phyloP scores from a whole-genome alignment of 371 early-diverging fungal species.

The Mortierella sp. region DNA sequence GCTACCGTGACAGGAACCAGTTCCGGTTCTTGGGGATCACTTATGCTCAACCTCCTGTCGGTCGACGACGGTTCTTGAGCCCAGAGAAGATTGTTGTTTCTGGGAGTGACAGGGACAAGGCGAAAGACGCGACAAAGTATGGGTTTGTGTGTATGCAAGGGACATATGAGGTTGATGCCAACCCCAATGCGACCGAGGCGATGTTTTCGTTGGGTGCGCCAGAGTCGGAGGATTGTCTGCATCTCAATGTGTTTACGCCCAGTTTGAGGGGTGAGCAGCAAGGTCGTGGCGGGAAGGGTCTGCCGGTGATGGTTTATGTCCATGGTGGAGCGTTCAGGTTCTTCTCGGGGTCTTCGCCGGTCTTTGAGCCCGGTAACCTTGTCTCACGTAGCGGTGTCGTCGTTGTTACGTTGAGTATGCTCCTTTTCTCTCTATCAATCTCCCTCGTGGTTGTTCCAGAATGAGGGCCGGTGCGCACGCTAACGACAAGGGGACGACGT shows the following conservation, averaged over 20 bases:
- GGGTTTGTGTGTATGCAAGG: slow-evolving; percentile 33
- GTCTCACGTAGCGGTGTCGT: slow-evolving; percentile 33
- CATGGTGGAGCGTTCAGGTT: slow-evolving; percentile 14
- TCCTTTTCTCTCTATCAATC: no score
- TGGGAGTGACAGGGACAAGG: not conserved
- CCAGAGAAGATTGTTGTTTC: slow-evolving; percentile 5
- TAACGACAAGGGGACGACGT: not conserved
- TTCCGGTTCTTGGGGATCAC: slow-evolving; percentile 51
- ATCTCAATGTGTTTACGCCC: slow-evolving; percentile 58
- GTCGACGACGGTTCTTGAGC: slow-evolving; percentile 21
- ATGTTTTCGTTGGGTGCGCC: not conserved
- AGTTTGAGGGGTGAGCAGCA: not conserved
- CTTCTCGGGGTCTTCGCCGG: not conserved
- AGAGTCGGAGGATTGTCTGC: slow-evolving; percentile 57
- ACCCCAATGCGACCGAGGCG: not conserved
- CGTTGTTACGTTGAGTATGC: slow-evolving; percentile 21
- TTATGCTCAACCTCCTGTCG: slow-evolving; percentile 38
- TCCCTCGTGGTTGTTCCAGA: not conserved
- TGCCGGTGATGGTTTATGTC: slow-evolving; percentile 39
- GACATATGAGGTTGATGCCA: not conserved
- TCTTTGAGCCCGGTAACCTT: slow-evolving; percentile 27
- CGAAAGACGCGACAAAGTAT: slow-evolving; percentile 25
- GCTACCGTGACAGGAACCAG: slow-evolving; percentile 37
- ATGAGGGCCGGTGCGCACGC: not conserved
- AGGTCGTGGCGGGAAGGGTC: slow-evolving; percentile 10